Percentiles rank a stretch among this genome's conserved stretches.
phyloP scores from a whole-genome alignment of 306 rosid species.

The Inga leiocalycina region DNA sequence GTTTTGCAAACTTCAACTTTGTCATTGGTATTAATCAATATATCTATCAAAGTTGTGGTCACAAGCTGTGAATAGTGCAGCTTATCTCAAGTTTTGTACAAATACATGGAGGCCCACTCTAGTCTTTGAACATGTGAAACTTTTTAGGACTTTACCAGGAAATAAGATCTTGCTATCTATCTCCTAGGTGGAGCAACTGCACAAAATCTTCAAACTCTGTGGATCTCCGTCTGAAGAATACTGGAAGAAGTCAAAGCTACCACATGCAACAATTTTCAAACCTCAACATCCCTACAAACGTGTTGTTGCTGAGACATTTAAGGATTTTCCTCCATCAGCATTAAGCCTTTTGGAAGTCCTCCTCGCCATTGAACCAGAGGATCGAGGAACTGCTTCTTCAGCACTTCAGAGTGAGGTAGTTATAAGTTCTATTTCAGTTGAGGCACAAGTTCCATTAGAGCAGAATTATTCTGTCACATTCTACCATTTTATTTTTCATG shows the following conservation, averaged over 20 bases:
- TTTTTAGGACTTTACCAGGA: conserved; percentile 28
- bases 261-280: conserved; percentile 82
- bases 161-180: conserved; percentile 26
- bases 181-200: conserved; percentile 86
- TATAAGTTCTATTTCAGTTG: conserved; percentile 22
- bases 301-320: conserved; percentile 67
- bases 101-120: neutral
- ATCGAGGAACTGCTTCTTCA: conserved; percentile 75
- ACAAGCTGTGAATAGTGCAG: neutral
- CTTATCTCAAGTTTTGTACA: neutral
- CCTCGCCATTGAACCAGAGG: conserved; percentile 78
- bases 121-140: neutral
- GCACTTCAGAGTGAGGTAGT: conserved; percentile 85
- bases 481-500: neutral
- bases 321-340: conserved; percentile 65
- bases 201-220: conserved; percentile 91
- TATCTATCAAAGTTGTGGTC: neutral
- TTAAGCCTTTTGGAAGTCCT: conserved; percentile 72
- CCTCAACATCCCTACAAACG: conserved; percentile 86
- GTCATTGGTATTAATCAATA: neutral
- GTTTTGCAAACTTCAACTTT: conserved; percentile 10
- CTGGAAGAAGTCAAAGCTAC: conserved; percentile 86
- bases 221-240: conserved; percentile 95
- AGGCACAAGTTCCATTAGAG: neutral
- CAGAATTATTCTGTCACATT: neutral